Base-by-base conservation (phyloP, 2,329 filamentous ascomycete species). In the Ploettnerulaceae sp. region DNA sequence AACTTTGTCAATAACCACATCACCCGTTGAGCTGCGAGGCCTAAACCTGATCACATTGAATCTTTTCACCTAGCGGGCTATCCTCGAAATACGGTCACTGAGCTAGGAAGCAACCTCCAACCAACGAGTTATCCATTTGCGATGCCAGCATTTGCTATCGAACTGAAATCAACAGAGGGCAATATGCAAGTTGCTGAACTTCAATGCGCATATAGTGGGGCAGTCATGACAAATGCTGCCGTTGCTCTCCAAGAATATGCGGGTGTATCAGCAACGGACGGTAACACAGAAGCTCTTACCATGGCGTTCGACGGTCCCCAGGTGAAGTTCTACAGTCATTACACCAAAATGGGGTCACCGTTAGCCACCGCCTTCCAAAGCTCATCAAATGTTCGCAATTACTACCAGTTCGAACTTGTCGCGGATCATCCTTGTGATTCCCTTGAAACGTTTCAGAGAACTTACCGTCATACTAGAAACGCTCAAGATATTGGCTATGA, bases 231-330 rank as follows among this genome's bases (percentile, higher is more conserved):
- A 12, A 38, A 53, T 20, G 37, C 26, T 34, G 47, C 49, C 41
- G 29, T 28, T 46, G 31, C 4, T 37, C 15, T 29, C 12, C 21
- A 52, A 39, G 38, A 5, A 25, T 39, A 47, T 41, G 24, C 48
- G 21, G 24, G 32, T 33, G 45, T 28, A 40, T 46, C 47, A 28
- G 33, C 36, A 11, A 39, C 7, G 14, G 44, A 44, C 34, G 39
- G 44, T 15, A 51, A 53, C 48, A 53, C 51, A 20, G 37, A 53
- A 28, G 51, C 48, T 25, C 29, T 53, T 22, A 53, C 48, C 31
- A 28, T 51, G 18, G 51, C 43, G 45, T 53, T 40, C 31, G 48
- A 51, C 39, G 34, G 38, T 18, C 26, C 14, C 8, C 20, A 5
- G 37, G 4, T 52, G 11, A 24, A 41, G 41, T 18, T 36, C 45